phyloP scores from a whole-genome alignment of 208 protist species.

The Phytomonas sp. region DNA sequence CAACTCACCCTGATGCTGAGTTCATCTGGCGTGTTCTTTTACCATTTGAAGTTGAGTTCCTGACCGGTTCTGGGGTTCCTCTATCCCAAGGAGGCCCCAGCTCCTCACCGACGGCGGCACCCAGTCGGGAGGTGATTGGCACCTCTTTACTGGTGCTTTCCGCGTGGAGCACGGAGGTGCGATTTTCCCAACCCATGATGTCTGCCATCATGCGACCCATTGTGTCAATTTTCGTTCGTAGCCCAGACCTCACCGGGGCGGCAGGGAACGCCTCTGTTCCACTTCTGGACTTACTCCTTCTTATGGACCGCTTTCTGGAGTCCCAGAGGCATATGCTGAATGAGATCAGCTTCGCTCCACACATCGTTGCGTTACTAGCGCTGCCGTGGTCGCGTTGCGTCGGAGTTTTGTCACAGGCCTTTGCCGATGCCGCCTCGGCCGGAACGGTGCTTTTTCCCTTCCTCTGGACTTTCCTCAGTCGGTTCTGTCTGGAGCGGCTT shows the following conservation, averaged over 20 bases:
- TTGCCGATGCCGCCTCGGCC: constrained; percentile 22
- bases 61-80: not conserved
- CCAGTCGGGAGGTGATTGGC: constrained; percentile 39
- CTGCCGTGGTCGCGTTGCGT: constrained; percentile 34
- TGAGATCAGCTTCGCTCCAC: constrained; percentile 40
- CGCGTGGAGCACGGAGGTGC: constrained; percentile 56
- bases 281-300: constrained; percentile 39
- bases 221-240: constrained; percentile 22
- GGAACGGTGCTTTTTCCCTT: constrained; percentile 15
- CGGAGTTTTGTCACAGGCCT: constrained; percentile 4
- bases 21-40: constrained; percentile 63
- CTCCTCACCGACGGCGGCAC: constrained; percentile 9
- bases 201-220: constrained; percentile 50
- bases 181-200: constrained; percentile 54
- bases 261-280: constrained; percentile 19
- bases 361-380: constrained; percentile 37
- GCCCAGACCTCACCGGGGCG: not conserved
- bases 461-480: not conserved
- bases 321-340: constrained; percentile 42
- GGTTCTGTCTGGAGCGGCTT: constrained; percentile 29
- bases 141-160: constrained; percentile 65
- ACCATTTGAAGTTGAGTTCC: constrained; percentile 66
- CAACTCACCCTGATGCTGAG: constrained; percentile 44
- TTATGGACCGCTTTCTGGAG: constrained; percentile 54
- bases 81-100: constrained; percentile 8